Evolutionary conservation across 257 asterid genomes (phyloP), one percentile per base, ranked within the genome.

Genomic region (Parsonsia alboflavescens): DNA sequence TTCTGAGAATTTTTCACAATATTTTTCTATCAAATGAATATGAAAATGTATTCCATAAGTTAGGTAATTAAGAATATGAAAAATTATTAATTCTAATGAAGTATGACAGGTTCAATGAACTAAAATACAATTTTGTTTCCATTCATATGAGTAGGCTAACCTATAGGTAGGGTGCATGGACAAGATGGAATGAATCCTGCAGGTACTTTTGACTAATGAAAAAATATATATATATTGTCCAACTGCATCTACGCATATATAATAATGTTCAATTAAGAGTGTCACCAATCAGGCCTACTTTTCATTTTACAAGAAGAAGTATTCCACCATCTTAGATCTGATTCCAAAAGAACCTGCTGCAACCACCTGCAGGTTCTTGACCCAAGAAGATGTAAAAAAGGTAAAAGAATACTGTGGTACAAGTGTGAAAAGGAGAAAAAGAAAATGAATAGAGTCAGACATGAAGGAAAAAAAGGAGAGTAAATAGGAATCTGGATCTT

Each of bases 121-220:
- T 64, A 36, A 3, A 17, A 39, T 17, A 24, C 6, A 44, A 1
- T 44, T 67, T 26, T 71, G 65, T 52, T 17, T 26, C 28, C 6
- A 1, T 74, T 24, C 16, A 44, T 41, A 28, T 10, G 66, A 28
- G 53, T 64, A 66, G 67, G 66, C 52, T 6, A 46, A 56, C 41
- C 48, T 72, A 39, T 22, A 41, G 68, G 68, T 56, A n/a, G 39
- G 75, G 61, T 19, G 45, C 6, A 11, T 2, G 17, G 44, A 30
- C 73, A 69, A 28, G 65, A 53, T 71, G 75, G 57, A 72, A 72
- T 72, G 41, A 42, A 56, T 36, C 7, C 54, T 41, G 57, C 67
- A 26, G 26, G 6, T 41, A 13, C 53, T 41, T 71, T 57, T 72
- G 52, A 52, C 74, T 19, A 53, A 33, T 36, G 75, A 26, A 46